Evolutionary conservation across 805 yeast species (phyloP), one percentile per base, ranked within the genome.

Genomic region (Suhomyces prunicola): DNA sequence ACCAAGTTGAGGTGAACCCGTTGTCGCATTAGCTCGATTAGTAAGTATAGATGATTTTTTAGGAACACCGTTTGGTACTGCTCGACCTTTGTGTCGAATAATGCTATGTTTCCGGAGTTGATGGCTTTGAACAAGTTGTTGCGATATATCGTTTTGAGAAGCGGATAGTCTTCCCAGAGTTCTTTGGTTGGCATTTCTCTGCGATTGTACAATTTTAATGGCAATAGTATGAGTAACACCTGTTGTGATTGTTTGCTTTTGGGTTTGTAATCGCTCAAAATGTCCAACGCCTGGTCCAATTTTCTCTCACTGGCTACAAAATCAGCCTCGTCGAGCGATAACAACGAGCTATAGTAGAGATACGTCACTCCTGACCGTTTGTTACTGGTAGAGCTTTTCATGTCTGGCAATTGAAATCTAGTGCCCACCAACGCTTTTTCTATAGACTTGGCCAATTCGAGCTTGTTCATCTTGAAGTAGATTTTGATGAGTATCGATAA

Each of bases 371-470:
- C 74, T 48, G 86, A 86, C 35, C 68, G 69, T 40, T 68, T 68
- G 46, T 73, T 76, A n/a, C 80, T 51, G 22, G 60, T 78, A 13
- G 73, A 75, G 10, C 60, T 46, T 4, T 70, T 62, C 41, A 83
- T 59, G 6, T 72, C 62, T 0, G 93, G 93, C 46, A 87, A 68
- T 46, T 80, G 80, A 26, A 68, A 67, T 19, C 74, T 67, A 46
- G 84, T 77, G 12, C 86, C 81, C 29, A 74, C 76, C 33, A 89
- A 69, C 0, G 88, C 96, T 64, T 84, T 85, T 54, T 88, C 85
- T 56, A 90, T 76, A 48, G 88, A 86, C 59, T 83, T 84, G 33
- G 93, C 90, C 65, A 90, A 77, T 59, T 90, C 90, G 40, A 80
- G 73, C 61, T 87, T 88, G 45, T 80, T 77, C 57, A 90, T 71